phyloP scores from a whole-genome alignment of 768 basidiomycete species.

The Pisolithus microcarpus region DNA sequence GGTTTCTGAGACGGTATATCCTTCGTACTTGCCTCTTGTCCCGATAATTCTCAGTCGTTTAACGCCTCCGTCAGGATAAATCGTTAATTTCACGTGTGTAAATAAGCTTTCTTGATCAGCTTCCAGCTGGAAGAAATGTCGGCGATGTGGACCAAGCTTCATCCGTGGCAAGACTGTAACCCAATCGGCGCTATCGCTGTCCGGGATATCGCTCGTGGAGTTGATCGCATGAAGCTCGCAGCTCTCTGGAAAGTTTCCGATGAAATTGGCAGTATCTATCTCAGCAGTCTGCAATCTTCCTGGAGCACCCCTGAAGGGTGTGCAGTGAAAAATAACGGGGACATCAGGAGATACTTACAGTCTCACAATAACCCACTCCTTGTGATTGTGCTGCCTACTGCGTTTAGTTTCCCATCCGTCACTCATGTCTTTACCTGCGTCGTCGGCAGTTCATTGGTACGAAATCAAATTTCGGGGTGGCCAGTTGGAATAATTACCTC shows the following conservation, averaged over 20 bases:
- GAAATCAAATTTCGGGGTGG: background rate
- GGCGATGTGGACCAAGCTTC: constrained; percentile 81
- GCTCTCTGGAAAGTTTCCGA: constrained; percentile 90
- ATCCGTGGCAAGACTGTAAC: constrained; percentile 63
- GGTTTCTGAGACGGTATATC: background rate
- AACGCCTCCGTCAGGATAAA: constrained; percentile 92
- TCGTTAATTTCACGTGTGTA: constrained; percentile 83
- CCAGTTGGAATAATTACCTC: constrained; percentile 39
- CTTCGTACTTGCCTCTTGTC: constrained; percentile 32
- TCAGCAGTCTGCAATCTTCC: constrained; percentile 72
- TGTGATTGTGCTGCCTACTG: constrained; percentile 70
- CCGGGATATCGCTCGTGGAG: constrained; percentile 30
- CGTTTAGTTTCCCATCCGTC: constrained; percentile 99
- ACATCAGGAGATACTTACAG: constrained; percentile 45
- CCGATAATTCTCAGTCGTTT: constrained; percentile 88
- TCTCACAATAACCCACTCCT: constrained; percentile 87
- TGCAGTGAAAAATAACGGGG: background rate
- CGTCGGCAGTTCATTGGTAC: background rate
- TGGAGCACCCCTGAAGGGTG: constrained; percentile 52
- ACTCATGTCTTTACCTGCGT: constrained; percentile 78
- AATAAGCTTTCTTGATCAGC: constrained; percentile 50
- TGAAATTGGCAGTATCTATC: constrained; percentile 93
- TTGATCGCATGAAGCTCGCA: constrained; percentile 66
- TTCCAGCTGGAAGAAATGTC: constrained; percentile 83
- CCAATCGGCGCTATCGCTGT: constrained; percentile 49